A percentile compares a stretch with the other conserved stretches of the same genome.
Evolutionary conservation across 2,329 filamentous ascomycete species (phyloP).

Genomic region (Allantophomopsis lycopodina): DNA sequence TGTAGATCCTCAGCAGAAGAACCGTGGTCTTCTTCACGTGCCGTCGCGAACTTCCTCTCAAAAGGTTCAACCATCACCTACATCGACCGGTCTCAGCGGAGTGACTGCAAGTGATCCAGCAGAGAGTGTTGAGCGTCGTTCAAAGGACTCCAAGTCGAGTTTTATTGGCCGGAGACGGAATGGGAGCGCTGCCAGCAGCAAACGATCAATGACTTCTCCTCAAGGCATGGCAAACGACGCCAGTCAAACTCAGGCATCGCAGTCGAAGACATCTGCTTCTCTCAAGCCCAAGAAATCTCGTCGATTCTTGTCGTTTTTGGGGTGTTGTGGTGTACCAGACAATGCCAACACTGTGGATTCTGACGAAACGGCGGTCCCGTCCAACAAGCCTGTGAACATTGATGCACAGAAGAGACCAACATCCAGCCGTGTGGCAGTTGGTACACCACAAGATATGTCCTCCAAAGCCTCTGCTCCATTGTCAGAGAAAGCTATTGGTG

Average conservation of each 20-base stretch:
- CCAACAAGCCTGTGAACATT: constrained; percentile 26
- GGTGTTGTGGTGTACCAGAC: constrained; percentile 30
- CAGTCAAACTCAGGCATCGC: constrained; percentile 18
- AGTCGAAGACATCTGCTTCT: constrained; percentile 12
- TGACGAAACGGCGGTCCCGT: constrained; percentile 25
- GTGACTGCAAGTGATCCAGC: constrained; percentile 42
- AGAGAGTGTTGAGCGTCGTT: constrained; percentile 49
- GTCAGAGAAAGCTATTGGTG: too few relatives aligned
- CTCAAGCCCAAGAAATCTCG: constrained; percentile 25
- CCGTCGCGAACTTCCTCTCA: constrained; percentile 50
- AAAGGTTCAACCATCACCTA: constrained; percentile 43
- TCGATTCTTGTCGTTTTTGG: constrained; percentile 28
- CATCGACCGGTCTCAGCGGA: constrained; percentile 45
- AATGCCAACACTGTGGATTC: constrained; percentile 23
- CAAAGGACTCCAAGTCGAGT: constrained; percentile 52
- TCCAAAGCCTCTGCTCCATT: too few relatives aligned
- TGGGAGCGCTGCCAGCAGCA: constrained; percentile 53
- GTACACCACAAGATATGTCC: too few relatives aligned
- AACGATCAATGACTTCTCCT: constrained; percentile 34
- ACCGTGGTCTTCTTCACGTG: constrained; percentile 38
- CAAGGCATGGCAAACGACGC: constrained; percentile 22
- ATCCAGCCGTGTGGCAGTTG: too few relatives aligned
- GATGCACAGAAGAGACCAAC: too few relatives aligned
- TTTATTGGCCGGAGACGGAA: constrained; percentile 49
- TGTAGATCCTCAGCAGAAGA: constrained; percentile 21